Evolutionary conservation across 257 asterid genomes (phyloP).

Genomic region (Solanum chiquidenum): DNA sequence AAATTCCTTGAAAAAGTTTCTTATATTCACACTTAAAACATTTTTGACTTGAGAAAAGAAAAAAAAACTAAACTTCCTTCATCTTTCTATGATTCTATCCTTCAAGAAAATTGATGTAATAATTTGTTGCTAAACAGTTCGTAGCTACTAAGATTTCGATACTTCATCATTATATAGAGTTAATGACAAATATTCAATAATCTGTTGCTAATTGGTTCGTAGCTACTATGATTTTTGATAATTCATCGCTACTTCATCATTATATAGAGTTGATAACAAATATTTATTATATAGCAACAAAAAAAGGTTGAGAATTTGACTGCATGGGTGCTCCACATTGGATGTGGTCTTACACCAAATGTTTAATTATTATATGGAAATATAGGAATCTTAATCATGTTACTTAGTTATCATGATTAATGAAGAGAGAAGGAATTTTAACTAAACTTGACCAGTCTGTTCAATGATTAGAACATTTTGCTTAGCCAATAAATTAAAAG

Average conservation of each 20-base stretch:
- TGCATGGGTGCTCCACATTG: not conserved
- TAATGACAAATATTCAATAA: no score
- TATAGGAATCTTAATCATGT: slow-evolving; percentile 1
- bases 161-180: not conserved
- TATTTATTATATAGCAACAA: not conserved
- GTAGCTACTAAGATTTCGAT: not conserved
- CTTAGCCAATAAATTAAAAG: not conserved
- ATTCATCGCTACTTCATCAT: not conserved
- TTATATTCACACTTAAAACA: not conserved
- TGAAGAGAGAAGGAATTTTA: not conserved
- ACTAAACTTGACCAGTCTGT: not conserved
- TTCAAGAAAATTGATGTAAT: not conserved
- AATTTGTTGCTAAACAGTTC: not conserved
- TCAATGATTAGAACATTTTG: not conserved
- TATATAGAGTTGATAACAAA: not conserved
- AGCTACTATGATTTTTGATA: no score
- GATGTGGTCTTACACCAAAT: not conserved
- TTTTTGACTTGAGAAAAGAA: not conserved
- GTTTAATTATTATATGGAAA: not conserved
- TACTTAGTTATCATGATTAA: not conserved
- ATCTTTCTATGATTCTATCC: not conserved
- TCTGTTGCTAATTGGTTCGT: no score
- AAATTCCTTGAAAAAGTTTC: not conserved
- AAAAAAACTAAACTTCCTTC: not conserved
- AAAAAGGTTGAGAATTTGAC: not conserved